Evolutionary conservation across 2,329 filamentous ascomycete genomes (phyloP).

Genomic region (Hymenoscyphus repandus): DNA sequence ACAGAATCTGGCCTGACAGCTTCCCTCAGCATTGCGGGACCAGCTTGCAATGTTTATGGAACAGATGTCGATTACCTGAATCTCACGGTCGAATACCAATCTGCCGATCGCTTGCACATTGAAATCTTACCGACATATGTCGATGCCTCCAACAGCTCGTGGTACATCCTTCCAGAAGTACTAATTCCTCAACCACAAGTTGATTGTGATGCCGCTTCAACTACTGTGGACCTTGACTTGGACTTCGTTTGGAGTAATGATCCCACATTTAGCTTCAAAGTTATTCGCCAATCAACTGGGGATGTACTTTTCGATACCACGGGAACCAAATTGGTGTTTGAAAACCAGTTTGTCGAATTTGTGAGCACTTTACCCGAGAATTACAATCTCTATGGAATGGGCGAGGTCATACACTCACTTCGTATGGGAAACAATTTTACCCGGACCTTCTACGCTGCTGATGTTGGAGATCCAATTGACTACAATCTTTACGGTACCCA

Average conservation of each 20-base stretch:
- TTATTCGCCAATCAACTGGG: conserved; percentile 52
- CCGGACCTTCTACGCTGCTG: conserved; percentile 62
- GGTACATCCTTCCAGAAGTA: conserved; percentile 61
- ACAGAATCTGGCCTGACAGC: conserved; percentile 57
- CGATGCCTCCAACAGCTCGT: conserved; percentile 54
- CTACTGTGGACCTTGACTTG: conserved; percentile 48
- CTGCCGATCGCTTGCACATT: conserved; percentile 60
- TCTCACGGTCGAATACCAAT: conserved; percentile 64
- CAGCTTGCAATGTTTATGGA: conserved; percentile 72
- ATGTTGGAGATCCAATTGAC: conserved; percentile 60
- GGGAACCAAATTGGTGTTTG: conserved; percentile 61
- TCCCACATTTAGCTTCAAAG: conserved; percentile 62
- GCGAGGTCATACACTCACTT: conserved; percentile 67
- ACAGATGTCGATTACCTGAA: conserved; percentile 64
- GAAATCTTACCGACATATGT: conserved; percentile 64
- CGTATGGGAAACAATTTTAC: conserved; percentile 69
- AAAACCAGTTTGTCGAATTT: conserved; percentile 76
- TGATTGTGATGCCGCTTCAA: conserved; percentile 35
- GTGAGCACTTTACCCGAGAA: conserved; percentile 59
- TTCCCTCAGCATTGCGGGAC: conserved; percentile 62
- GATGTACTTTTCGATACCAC: conserved; percentile 65
- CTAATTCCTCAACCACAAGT: conserved; percentile 40
- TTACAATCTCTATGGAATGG: conserved; percentile 72
- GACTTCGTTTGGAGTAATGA: conserved; percentile 47
- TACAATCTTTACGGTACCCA: conserved; percentile 62